These are phyloP conservation scores for Nepenthes alata DNA, from an alignment of 179 eudicot species.

Conservation along the genomic window DNA sequence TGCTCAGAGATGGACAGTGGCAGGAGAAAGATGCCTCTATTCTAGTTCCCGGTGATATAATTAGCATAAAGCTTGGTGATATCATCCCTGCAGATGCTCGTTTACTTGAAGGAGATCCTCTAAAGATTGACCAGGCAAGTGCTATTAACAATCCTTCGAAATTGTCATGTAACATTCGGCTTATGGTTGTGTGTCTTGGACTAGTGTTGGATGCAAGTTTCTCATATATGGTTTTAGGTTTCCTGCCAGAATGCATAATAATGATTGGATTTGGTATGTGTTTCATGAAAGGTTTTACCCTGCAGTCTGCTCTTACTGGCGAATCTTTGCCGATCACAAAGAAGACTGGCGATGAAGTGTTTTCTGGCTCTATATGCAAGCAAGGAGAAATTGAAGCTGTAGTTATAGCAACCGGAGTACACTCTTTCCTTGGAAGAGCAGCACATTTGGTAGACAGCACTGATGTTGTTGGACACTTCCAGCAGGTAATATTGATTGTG, in stretches of 20 bases:
- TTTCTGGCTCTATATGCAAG: conserved; percentile 64
- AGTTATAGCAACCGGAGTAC: conserved; percentile 65
- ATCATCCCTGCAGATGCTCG: conserved; percentile 77
- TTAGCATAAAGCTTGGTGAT: conserved; percentile 68
- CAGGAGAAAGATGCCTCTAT: conserved; percentile 56
- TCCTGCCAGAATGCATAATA: no score
- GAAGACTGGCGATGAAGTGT: conserved; percentile 53
- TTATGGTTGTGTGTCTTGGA: background rate
- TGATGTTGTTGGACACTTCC: conserved; percentile 55
- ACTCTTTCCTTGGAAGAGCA: conserved; percentile 69
- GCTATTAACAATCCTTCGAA: background rate
- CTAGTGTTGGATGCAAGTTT: background rate
- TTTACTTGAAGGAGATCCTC: conserved; percentile 59
- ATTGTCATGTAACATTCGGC: no score
- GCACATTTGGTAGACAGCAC: conserved; percentile 65
- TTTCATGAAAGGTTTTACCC: conserved; percentile 2
- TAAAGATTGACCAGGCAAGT: conserved; percentile 64
- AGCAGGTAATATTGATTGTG: conserved; percentile 30
- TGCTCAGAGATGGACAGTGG: conserved; percentile 61
- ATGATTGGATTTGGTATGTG: background rate
- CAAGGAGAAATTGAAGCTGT: conserved; percentile 70
- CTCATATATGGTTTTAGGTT: background rate
- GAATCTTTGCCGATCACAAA: conserved; percentile 60
- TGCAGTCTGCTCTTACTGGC: conserved; percentile 57
- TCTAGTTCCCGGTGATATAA: conserved; percentile 65